Evolutionary conservation across 1,139 yeast genomes (phyloP), one percentile per base, ranked within the genome.

Genomic region (Diutina mesorugosa): DNA sequence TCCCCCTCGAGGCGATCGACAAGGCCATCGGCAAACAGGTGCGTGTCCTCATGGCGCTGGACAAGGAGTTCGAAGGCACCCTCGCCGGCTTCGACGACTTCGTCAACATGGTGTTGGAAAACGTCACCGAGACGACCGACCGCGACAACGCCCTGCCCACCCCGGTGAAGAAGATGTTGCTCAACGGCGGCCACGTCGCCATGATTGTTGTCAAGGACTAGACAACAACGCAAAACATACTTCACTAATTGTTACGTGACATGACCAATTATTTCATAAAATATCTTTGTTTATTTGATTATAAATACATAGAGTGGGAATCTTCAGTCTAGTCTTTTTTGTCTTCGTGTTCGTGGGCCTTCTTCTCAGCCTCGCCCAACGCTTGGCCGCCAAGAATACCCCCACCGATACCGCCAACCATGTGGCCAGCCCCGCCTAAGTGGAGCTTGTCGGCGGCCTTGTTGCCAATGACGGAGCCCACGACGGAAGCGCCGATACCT

Each of bases 21-120:
- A 86, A 84, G 68, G 84, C 95, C 60, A 84, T 93, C 52, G 97
- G 96, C 21, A 81, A 89, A 56, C 77, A 79, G 59, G 83, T 93
- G 56, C 83, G 89, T 77, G 90, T 91, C 41, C 78, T 91, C 58
- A 77, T 90, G 77, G 84, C 87, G 61, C 80, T 83, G 59, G 83
- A 85, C 61, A 73, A 73, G 60, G 97, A 91, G 68, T 93, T 90
- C 69, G 79, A 81, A 30, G 99, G 99, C 2, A 88, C 85, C 9
- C 76, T 93, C 56, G 81, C 87, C 32, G 99, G 98, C 0, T 91
- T 93, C 69, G 99, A 93, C 69, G 98, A 93, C 69, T 91, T 85
- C 65, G 98, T 93, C 60, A 93, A 93, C 69, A 85, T 91, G 76
- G 96, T 93, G 10, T 78, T 91, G 60, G 87, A 87, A 65, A 85